phyloP scores from a whole-genome alignment of 2,329 filamentous ascomycete genomes.

The Fusarium sarcochroum region DNA sequence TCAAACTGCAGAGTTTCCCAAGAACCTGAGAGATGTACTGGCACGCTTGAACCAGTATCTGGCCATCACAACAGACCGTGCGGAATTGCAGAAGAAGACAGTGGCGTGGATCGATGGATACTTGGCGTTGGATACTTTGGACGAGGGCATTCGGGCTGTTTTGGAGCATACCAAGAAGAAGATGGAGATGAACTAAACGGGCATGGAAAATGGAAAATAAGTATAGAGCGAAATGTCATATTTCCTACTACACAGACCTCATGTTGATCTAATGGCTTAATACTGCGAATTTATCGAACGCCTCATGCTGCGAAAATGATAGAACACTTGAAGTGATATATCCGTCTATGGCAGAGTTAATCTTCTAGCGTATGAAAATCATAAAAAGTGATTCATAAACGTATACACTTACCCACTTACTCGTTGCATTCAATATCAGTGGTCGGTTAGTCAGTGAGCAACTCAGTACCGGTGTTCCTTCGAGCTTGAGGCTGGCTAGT shows the following conservation, averaged over 20 bases:
- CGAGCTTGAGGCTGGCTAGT: constrained; percentile 1
- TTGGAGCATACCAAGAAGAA: constrained; percentile 65
- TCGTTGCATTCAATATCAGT: neutral
- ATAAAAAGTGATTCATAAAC: no score
- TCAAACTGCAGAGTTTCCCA: constrained; percentile 78
- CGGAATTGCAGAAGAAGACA: constrained; percentile 63
- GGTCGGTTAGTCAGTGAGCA: neutral
- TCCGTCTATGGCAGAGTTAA: no score
- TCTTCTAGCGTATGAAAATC: no score
- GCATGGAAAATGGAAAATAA: neutral
- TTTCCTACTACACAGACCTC: neutral
- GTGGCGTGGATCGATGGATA: constrained; percentile 68
- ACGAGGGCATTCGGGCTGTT: constrained; percentile 69
- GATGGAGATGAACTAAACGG: constrained; percentile 32
- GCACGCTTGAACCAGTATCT: constrained; percentile 69
- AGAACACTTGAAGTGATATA: no score
- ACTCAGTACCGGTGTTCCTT: neutral
- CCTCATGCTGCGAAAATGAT: no score
- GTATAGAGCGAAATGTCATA: constrained; percentile 9
- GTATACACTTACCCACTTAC: no score
- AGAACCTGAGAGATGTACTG: constrained; percentile 76
- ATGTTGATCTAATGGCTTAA: neutral
- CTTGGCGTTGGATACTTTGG: constrained; percentile 64
- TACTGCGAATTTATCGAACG: neutral
- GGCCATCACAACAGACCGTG: constrained; percentile 61